Evolutionary conservation across 2,329 filamentous ascomycete species (phyloP), one percentile per base, ranked within the genome.

Genomic region (Sporothrix schenckii): DNA sequence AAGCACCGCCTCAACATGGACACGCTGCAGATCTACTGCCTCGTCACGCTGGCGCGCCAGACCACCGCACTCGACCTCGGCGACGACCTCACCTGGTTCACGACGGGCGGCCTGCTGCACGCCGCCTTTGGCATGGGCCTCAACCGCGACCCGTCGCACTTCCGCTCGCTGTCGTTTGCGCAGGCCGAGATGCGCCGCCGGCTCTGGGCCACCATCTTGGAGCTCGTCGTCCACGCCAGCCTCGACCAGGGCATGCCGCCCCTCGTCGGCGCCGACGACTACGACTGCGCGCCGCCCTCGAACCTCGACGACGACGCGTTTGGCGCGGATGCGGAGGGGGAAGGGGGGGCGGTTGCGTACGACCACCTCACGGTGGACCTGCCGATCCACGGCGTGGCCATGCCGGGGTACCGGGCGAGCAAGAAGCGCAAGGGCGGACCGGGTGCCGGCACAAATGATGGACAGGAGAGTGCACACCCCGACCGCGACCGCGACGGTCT

Each of bases 41-140:
- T 75, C 4, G 72, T 72, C 13, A 27, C 70, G 1, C 41, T 75
- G 1, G 73, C 73, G 49, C 71, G 74, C 2, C 73, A 75, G 73
- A 72, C 72, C 0, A 82, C 81, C 39, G 81, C 80, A 14, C 79
- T 87, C 3, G 72, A 74, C 49, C 19, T 71, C 5, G 82, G 81
- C 3, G 81, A 81, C 5, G 86, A 88, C 72, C 75, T 87, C 4
- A 79, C 81, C 1, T 88, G 85, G 85, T 81, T 86, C 44, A 80
- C 83, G 1, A 79, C 82, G 0, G 87, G 87, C 0, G 77, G 80
- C 0, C 72, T 88, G 13, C 71, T 87, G n/a, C 80, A 86, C 13
- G 82, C 81, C 9, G 87, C 86, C 68, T 83, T 89, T 75, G 82
- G 82, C 69, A 87, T 88, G 81, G 87, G 87, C 3, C 79, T 88